Conservation (phyloP, 305 asterid genomes). For the Fraxinus xanthoxyloides region DNA sequence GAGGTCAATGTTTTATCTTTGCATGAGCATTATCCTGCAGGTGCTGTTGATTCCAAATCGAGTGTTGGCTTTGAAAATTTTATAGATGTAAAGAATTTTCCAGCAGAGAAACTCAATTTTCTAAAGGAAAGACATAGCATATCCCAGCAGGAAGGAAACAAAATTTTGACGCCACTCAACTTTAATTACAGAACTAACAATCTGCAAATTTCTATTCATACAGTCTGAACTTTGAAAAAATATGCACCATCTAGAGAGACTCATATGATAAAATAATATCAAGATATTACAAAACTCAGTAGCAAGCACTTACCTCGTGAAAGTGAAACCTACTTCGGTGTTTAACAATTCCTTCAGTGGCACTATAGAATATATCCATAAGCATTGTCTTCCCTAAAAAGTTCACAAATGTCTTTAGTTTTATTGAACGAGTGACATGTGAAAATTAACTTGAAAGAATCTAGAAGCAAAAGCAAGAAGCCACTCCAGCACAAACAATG, state of each 20-base stretch:
- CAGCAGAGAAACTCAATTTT: background rate
- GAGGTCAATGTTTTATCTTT: background rate
- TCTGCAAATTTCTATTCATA: background rate
- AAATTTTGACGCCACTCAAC: constrained; percentile 8
- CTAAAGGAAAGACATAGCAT: background rate
- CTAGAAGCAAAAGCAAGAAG: constrained; percentile 20
- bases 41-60: background rate
- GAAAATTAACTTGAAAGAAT: constrained; percentile 23
- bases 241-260: constrained; percentile 7
- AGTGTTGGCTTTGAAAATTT: background rate
- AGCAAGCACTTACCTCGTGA: constrained; percentile 68
- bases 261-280: background rate
- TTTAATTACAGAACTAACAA: constrained; percentile 12
- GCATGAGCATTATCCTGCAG: background rate
- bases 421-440: constrained; percentile 7
- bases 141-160: background rate
- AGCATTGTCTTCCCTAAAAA: constrained; percentile 95
- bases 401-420: constrained; percentile 34
- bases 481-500: constrained; percentile 2
- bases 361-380: constrained; percentile 92
- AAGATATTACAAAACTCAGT: constrained; percentile 15
- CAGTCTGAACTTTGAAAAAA: constrained; percentile 1
- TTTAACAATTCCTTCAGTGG: constrained; percentile 83
- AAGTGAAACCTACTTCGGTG: constrained; percentile 94
- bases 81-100: background rate